Percentiles rank a stretch among this genome's conserved stretches.
Evolutionary conservation across 164 flowering plant genomes (phyloP).

Genomic region (Sextonia rubra): DNA sequence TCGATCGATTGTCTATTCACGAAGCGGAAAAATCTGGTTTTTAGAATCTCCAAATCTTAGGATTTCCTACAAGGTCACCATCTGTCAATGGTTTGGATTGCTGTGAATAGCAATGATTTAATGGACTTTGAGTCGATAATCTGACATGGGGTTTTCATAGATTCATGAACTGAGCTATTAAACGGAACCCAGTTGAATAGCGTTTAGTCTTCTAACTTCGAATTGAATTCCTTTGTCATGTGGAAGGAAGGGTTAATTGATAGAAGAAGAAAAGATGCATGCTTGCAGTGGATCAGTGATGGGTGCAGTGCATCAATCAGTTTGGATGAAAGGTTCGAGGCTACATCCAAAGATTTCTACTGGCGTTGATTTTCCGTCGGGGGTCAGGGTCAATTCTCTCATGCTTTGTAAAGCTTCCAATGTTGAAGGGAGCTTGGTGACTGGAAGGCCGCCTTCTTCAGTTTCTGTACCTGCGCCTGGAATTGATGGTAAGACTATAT

Average conservation of each 20-base stretch:
- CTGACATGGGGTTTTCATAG: no score
- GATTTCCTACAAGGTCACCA: no score
- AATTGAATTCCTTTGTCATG: not conserved
- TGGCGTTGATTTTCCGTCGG: constrained; percentile 19
- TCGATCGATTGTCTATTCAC: no score
- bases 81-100: no score
- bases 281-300: constrained; percentile 45
- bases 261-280: constrained; percentile 33
- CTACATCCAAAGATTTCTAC: constrained; percentile 23
- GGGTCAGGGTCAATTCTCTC: constrained; percentile 20
- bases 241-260: not conserved
- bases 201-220: not conserved
- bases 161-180: not conserved
- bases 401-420: constrained; percentile 32
- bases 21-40: no score
- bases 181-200: not conserved
- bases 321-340: constrained; percentile 22
- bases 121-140: no score
- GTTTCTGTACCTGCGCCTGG: constrained; percentile 42
- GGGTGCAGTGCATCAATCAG: constrained; percentile 51
- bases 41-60: no score
- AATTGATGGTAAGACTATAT: constrained; percentile 30
- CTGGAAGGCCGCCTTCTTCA: constrained; percentile 50
- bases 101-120: no score
- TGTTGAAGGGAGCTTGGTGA: constrained; percentile 42